phyloP scores from a whole-genome alignment of 2,329 filamentous ascomycete species.

The Colletotrichum sp. region DNA sequence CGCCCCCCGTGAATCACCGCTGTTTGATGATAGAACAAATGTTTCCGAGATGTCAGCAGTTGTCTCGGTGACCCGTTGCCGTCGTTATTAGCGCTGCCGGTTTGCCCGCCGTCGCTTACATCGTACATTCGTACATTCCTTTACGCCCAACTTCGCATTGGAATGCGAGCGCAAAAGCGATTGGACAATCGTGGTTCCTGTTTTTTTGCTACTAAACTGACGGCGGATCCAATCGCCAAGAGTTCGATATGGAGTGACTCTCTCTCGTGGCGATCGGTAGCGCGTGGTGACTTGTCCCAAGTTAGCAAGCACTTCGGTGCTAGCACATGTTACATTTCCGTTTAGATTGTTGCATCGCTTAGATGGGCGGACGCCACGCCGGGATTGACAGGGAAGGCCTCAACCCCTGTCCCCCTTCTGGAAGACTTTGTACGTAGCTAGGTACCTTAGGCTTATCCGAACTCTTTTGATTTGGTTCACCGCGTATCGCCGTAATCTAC shows the following conservation, averaged over 20 bases:
- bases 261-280: not conserved
- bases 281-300: not conserved
- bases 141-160: not conserved
- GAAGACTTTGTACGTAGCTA: not conserved
- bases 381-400: not conserved
- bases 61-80: not conserved
- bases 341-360: not conserved
- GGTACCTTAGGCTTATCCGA: not conserved
- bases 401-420: not conserved
- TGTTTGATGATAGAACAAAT: not conserved
- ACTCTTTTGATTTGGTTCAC: not conserved
- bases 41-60: not conserved
- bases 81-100: not conserved
- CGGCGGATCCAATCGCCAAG: not conserved
- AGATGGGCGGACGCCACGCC: not conserved
- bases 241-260: not conserved
- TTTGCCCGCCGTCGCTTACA: not conserved
- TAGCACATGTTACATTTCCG: not conserved
- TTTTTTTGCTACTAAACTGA: not conserved
- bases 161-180: not conserved
- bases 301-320: not conserved
- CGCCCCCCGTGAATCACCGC: not conserved
- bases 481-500: not conserved
- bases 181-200: not conserved
- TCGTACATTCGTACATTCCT: not conserved